Conservation (phyloP, 371 early-diverging fungal species). For the Actinomortierella ambigua region DNA sequence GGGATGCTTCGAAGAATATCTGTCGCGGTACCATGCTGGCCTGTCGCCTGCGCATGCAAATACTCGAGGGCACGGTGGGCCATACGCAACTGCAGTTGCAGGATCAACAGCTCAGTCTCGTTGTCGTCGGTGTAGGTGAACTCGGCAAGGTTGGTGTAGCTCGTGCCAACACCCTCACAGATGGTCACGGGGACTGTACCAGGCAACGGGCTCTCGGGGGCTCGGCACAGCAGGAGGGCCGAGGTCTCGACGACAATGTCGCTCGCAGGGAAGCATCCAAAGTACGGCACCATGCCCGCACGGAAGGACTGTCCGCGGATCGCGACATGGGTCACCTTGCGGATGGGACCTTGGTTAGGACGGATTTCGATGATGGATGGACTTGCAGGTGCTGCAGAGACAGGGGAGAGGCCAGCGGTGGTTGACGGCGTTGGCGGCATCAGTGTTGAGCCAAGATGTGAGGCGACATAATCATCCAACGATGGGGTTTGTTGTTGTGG, state of each 20-base stretch:
- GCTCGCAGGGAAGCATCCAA: constrained; percentile 31
- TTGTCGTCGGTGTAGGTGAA: constrained; percentile 39
- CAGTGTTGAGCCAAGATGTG: no score
- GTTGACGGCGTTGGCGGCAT: no score
- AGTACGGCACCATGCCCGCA: constrained; percentile 38
- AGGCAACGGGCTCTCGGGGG: constrained; percentile 25
- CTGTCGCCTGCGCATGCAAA: constrained; percentile 29
- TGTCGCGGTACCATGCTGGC: constrained; percentile 24
- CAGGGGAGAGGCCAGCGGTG: no score
- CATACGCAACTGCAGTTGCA: constrained; percentile 29
- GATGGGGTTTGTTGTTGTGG: no score
- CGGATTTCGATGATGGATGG: constrained; percentile 24
- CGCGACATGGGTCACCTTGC: constrained; percentile 31
- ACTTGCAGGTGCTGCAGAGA: no score
- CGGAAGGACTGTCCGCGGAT: constrained; percentile 23
- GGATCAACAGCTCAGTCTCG: constrained; percentile 32
- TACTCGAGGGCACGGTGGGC: constrained; percentile 38
- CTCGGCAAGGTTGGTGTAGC: constrained; percentile 20
- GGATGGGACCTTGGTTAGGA: constrained; percentile 31
- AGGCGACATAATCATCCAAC: no score
- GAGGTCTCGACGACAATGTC: constrained; percentile 23
- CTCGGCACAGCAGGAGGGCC: constrained; percentile 24
- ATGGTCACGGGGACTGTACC: constrained; percentile 22
- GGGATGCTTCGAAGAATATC: constrained; percentile 32
- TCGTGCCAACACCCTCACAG: constrained; percentile 23